Base-by-base conservation (phyloP, 371 early-diverging fungal species). In the Rhizopus sp. region DNA sequence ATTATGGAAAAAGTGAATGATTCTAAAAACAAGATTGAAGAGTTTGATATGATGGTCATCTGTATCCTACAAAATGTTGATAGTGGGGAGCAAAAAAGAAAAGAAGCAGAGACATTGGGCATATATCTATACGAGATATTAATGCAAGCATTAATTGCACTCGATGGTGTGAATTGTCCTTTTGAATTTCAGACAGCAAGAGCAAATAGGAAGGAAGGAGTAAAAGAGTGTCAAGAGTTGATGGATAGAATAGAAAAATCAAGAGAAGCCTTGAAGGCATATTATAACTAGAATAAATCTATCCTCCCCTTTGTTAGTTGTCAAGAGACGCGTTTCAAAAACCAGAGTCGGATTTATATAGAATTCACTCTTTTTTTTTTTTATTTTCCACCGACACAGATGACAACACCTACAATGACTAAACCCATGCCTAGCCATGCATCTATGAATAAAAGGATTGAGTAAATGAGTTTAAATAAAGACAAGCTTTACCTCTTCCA, bases 401-500 rank as follows among this genome's bases (percentile, higher is more conserved):
- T 74, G 3, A 73, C 77, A 1, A 88, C 87, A n/a, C 90, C 90
- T 17, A 69, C 40, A 3, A 88, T 77, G 17, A 90, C 77, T 60
- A 88, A 70, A 7, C 61, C 64, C 84, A 88, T 88, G 0, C 90
- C 90, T 8, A 86, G 9, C 74, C 82, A 86, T 9, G 82, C 72
- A 38, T 82, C 83, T 81, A 63, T 16, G 12, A 6, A n/a, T 10
- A 39, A 12, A 12, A 9, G 12, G 6, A 4, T 42, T 5, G n/a
- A 13, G 32, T 3, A 30, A 47, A 15, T 7, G 37, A 7, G 38
- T 37, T 37, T 37, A 37, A 37, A 5, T 5, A 23, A 50, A 17
- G n/a, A 10, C 15, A 41, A 49, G 54, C 60, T 64, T 76, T 80
- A 64, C 75, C 72, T 57, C 71, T 65, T 7, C 90, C 89, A 17